Percentiles rank a stretch among this genome's conserved stretches.
Conservation (phyloP, 2,329 filamentous ascomycete species). For the Drechslerella dactyloides region DNA sequence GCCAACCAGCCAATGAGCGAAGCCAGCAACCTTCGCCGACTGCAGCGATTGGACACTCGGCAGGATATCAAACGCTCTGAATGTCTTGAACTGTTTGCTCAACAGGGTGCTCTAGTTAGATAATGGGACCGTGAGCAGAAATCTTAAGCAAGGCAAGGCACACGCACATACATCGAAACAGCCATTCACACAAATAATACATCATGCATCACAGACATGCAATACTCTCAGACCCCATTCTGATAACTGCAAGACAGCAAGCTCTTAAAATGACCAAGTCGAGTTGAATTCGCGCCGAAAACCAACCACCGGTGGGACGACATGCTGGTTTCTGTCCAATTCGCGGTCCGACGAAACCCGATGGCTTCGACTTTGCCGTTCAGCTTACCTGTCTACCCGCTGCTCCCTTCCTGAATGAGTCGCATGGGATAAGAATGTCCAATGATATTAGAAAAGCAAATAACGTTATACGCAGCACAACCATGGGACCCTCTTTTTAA, state of each 20-base stretch:
- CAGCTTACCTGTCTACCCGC: neutral
- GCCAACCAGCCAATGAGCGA: slow-evolving; percentile 19
- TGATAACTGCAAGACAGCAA: too few relatives aligned
- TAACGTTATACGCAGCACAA: slow-evolving; percentile 33
- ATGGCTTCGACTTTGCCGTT: too few relatives aligned
- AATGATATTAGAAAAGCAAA: slow-evolving; percentile 45
- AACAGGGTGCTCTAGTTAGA: neutral
- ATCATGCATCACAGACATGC: too few relatives aligned
- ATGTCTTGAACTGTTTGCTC: slow-evolving; percentile 4
- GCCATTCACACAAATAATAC: too few relatives aligned
- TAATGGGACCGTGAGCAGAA: neutral
- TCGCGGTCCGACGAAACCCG: too few relatives aligned
- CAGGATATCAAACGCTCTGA: neutral
- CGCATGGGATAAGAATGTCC: neutral
- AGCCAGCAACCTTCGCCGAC: neutral
- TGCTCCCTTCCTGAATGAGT: neutral
- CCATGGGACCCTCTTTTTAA: slow-evolving; percentile 48
- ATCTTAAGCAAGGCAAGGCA: neutral
- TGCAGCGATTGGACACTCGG: neutral
- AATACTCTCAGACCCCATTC: too few relatives aligned
- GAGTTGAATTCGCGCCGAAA: too few relatives aligned
- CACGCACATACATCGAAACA: neutral
- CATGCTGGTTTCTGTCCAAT: too few relatives aligned
- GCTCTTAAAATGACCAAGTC: too few relatives aligned
- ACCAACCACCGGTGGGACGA: too few relatives aligned